Evolutionary conservation across 2,329 filamentous ascomycete species (phyloP), one percentile per base, ranked within the genome.

Genomic region (Aspergillus jensenii): DNA sequence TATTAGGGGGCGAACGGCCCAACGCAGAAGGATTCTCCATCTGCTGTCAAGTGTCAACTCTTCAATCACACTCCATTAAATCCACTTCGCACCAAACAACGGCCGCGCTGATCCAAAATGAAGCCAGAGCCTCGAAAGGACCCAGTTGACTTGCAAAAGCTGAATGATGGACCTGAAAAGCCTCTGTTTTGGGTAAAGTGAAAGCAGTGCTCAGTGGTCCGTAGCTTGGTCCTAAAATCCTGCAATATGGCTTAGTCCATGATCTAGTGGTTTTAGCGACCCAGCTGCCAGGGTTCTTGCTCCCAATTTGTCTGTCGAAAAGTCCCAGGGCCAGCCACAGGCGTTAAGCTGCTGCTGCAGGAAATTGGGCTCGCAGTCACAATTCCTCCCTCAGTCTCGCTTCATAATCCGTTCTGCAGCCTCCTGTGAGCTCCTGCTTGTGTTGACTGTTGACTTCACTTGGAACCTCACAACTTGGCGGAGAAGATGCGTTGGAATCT

Each of bases 201-300:
- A 17, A 8, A 8, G 15, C 11, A 7, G 12, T 37, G 21, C 33
- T 51, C 35, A 51, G 19, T 51, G 49, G 49, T 27, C 49, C 15
- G 23, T 51, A n/a, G 17, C 21, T 41, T 39, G 6, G 11, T 40
- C 48, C 48, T 51, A n/a, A 27, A 23, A 25, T 23, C 49, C 49
- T 51, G 49, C 49, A 51, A 40, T 39, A 50, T 50, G 47, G 47
- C 47, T 50, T 17, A 40, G 47, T 25, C 17, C 33, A 25, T 45
- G 45, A 11, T 31, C 45, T 31, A 31, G 27, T 11, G 43, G 9
- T 21, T 7, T 48, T 47, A 40, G 44, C 15, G 44, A 37, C 27
- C 27, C 27, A 4, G 3, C 48, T 45, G 43, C 43, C 19, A 45
- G 12, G 43, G 43, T 23, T 15, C 25, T n/a, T 6, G 12, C 43